Conservation (phyloP, 164 flowering plant species). For the Umbellularia californica region DNA sequence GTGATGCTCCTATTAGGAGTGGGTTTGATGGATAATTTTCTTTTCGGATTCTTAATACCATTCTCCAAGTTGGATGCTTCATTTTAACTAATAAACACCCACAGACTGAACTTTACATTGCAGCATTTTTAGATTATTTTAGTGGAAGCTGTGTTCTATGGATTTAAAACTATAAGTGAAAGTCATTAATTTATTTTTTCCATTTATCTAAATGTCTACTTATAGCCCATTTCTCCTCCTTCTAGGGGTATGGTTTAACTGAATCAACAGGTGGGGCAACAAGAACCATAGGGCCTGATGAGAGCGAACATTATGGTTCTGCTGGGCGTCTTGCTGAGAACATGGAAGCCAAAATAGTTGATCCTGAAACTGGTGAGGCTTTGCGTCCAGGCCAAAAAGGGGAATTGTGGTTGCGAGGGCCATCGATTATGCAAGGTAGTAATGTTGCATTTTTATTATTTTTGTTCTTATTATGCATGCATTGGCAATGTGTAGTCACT, state of each 20-base stretch:
- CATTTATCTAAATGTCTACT: background rate
- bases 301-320: slow-evolving; percentile 39
- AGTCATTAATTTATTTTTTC: too few relatives aligned
- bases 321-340: slow-evolving; percentile 56
- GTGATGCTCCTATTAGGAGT: too few relatives aligned
- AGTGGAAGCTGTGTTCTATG: too few relatives aligned
- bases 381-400: slow-evolving; percentile 73
- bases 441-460: background rate
- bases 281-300: slow-evolving; percentile 36
- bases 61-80: too few relatives aligned
- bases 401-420: slow-evolving; percentile 85
- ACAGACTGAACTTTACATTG: too few relatives aligned
- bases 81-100: too few relatives aligned
- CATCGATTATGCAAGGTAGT: slow-evolving; percentile 72
- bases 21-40: too few relatives aligned
- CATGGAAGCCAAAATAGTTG: slow-evolving; percentile 79
- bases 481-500: background rate
- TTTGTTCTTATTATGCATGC: background rate
- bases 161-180: too few relatives aligned
- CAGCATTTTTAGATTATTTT: too few relatives aligned
- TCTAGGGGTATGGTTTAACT: slow-evolving; percentile 82
- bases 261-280: slow-evolving; percentile 52
- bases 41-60: too few relatives aligned
- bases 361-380: slow-evolving; percentile 60
- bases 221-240: background rate